phyloP scores from a whole-genome alignment of 2,329 filamentous ascomycete genomes.

The Elsinoe ampelina region DNA sequence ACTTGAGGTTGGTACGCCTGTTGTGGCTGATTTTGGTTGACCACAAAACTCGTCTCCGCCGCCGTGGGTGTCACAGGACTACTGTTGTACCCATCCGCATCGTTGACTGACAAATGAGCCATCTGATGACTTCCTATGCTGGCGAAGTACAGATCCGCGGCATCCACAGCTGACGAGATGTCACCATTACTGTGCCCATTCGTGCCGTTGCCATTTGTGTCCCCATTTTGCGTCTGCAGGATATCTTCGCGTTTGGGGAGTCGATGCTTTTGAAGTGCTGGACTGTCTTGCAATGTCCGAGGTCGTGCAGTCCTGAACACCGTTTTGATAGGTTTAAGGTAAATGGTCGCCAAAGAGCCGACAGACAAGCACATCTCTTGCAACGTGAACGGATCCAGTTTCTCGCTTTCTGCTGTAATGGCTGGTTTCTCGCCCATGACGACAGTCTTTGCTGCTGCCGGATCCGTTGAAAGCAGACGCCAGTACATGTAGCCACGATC shows the following conservation, averaged over 20 bases:
- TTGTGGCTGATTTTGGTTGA: conserved; percentile 73
- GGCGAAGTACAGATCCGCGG: conserved; percentile 85
- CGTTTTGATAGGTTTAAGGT: conserved; percentile 93
- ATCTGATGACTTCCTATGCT: conserved; percentile 65
- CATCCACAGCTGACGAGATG: conserved; percentile 63
- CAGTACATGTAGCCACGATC: conserved; percentile 99
- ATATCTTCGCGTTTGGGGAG: conserved; percentile 48
- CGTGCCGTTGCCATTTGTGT: conserved; percentile 14
- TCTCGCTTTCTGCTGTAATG: conserved; percentile 93
- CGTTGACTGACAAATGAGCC: conserved; percentile 57
- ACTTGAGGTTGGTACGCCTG: conserved; percentile 64
- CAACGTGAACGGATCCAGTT: conserved; percentile 78
- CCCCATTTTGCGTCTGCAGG: conserved; percentile 26
- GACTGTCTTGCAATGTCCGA: conserved; percentile 68
- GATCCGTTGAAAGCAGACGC: conserved; percentile 88
- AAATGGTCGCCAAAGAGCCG: conserved; percentile 91
- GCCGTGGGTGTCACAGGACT: conserved; percentile 19
- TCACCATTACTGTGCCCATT: conserved; percentile 32
- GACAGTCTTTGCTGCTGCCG: conserved; percentile 71
- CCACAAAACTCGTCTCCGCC: conserved; percentile 52
- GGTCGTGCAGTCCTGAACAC: conserved; percentile 87
- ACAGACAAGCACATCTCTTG: conserved; percentile 98
- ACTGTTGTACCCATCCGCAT: conserved; percentile 41
- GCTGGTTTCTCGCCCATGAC: conserved; percentile 97
- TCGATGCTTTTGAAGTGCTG: conserved; percentile 69